These are phyloP conservation scores for Tagetes patula DNA, from an alignment of 129 eudicot genomes.

Conservation along the genomic window DNA sequence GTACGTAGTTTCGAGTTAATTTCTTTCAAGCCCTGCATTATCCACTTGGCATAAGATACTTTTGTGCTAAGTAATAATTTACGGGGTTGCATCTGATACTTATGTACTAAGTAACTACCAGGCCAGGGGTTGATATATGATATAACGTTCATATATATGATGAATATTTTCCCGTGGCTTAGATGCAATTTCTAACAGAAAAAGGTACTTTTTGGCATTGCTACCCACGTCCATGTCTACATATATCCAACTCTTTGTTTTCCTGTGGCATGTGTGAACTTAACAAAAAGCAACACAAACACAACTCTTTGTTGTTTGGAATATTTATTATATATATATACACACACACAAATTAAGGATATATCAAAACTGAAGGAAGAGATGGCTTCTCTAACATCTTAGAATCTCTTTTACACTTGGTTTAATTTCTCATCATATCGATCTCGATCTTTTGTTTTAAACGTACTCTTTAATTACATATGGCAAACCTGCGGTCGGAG, in stretches of 20 bases:
- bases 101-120: constrained; percentile 23
- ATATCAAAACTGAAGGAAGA: constrained; percentile 30
- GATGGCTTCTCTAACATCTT: constrained; percentile 41
- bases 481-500: constrained; percentile 45
- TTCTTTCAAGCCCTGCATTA: neutral
- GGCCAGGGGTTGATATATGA: constrained; percentile 5
- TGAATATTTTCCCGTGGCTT: constrained; percentile 34
- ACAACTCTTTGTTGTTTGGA: constrained; percentile 43
- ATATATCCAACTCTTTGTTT: constrained; percentile 3
- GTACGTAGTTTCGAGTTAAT: no score
- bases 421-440: neutral
- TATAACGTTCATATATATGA: neutral
- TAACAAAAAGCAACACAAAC: constrained; percentile 33
- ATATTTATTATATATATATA: constrained; percentile 25
- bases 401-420: constrained; percentile 51
- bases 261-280: constrained; percentile 22
- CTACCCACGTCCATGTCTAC: constrained; percentile 42
- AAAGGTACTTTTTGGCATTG: constrained; percentile 41
- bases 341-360: constrained; percentile 25
- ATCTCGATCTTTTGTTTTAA: no score
- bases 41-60: constrained; percentile 21
- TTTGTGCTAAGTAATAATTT: constrained; percentile 16
- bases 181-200: constrained; percentile 30
- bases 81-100: constrained; percentile 19
- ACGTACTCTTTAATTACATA: constrained; percentile 1